Evolutionary conservation across 1,139 yeast species (phyloP).

Genomic region (Blastobotrys elegans): DNA sequence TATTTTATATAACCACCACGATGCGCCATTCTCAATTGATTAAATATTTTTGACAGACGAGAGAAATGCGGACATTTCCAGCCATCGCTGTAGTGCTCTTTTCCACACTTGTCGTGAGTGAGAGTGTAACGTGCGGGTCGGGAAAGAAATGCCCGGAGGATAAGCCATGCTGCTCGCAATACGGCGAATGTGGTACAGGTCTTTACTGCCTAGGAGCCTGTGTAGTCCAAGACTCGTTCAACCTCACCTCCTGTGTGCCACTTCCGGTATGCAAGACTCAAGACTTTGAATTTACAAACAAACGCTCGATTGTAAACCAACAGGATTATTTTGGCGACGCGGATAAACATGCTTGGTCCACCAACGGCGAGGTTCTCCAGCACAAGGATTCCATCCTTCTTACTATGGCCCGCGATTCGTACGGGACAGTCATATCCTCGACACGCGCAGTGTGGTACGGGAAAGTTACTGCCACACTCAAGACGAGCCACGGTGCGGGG

Average conservation of each 20-base stretch:
- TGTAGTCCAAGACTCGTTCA: conserved; percentile 61
- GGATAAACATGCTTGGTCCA: conserved; percentile 63
- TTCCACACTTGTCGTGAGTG: no score
- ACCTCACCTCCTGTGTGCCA: conserved; percentile 63
- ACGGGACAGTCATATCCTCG: conserved; percentile 79
- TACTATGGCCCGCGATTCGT: conserved; percentile 75
- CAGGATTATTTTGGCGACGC: conserved; percentile 67
- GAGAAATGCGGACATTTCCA: no score
- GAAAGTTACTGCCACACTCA: conserved; percentile 60
- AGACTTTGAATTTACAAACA: conserved; percentile 24
- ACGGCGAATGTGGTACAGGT: conserved; percentile 84
- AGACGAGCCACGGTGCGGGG: conserved; percentile 72
- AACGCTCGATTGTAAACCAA: conserved; percentile 34
- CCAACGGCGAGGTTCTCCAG: conserved; percentile 59
- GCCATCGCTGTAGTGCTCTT: no score
- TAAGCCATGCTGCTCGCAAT: conserved; percentile 77
- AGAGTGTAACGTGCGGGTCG: no score
- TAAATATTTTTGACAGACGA: no score
- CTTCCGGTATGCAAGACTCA: conserved; percentile 37
- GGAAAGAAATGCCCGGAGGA: conserved; percentile 53
- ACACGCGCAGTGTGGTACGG: conserved; percentile 87
- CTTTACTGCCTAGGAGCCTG: conserved; percentile 78
- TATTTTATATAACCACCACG: no score
- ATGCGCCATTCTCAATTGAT: no score
- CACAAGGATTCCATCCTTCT: conserved; percentile 51